Evolutionary conservation across 176 grass and related monocot genomes (phyloP), one percentile per base, ranked within the genome.

Genomic region (Pontederia crassipes): DNA sequence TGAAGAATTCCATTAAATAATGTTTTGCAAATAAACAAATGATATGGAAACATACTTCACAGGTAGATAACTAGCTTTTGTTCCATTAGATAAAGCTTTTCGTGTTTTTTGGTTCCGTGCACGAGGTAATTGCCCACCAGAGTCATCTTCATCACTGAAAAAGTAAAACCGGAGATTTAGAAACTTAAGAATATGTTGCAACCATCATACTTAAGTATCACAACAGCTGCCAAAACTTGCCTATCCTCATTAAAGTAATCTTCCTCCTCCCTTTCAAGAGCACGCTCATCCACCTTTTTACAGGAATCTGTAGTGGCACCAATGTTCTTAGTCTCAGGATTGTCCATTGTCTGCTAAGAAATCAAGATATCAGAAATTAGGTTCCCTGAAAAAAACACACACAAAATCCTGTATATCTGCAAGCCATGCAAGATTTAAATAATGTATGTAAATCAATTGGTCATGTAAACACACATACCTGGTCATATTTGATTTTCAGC

Each of bases 171-270:
- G 53, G 62, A 84, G 58, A 57, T 49, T 16, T 58, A 52, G 10
- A 70, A 12, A 52, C 13, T 61, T 47, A 24, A 24, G 20, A 24
- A 57, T 57, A 12, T 73, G 45, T 59, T 28, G 28, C 67, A 45
- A 24, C 72, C 69, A 64, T 28, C 18, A 57, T 53, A 74, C n/a
- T 83, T 20, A 45, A 75, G 48, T 24, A 54, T n/a, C 28, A 65
- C 2, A 54, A 65, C 17, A 15, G 47, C 11, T 27, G 26, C 64
- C 17, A n/a, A 46, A 28, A 75, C 55, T 65, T 62, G 89, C 89
- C 85, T 89, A 51, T 85, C 76, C 74, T 82, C 82, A 18, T 75
- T 81, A 55, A 86, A 84, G 70, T 83, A 84, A 13, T 83, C 85
- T 72, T 89, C 85, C 68, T 94, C 81, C 67, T 83, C 72, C 26